Conservation (phyloP, 441 rosid species). For the Aquilaria agallochum region DNA sequence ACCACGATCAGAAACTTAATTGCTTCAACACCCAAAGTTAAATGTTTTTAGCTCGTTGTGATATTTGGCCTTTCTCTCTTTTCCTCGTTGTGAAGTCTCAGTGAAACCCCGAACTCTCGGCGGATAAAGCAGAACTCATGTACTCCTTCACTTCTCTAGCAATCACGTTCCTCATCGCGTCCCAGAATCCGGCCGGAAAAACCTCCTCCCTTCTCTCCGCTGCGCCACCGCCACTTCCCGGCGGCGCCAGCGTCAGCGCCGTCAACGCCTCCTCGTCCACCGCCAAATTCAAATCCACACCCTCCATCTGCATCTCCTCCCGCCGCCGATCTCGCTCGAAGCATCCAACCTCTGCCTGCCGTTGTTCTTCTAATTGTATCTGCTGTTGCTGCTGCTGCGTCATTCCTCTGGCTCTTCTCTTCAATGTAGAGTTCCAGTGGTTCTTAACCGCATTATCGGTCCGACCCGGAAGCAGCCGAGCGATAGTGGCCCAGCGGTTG, state of each 20-base stretch:
- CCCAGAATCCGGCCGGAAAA: slow-evolving; percentile 61
- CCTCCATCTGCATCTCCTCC: slow-evolving; percentile 6
- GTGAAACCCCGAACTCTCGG: slow-evolving; percentile 27
- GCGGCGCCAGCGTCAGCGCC: slow-evolving; percentile 62
- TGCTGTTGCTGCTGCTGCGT: slow-evolving; percentile 11
- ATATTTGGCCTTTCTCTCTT: background rate
- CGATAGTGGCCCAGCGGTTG: slow-evolving; percentile 79
- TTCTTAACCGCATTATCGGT: slow-evolving; percentile 76
- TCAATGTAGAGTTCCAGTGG: slow-evolving; percentile 74
- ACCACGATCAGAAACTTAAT: background rate
- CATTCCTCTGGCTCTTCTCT: slow-evolving; percentile 38
- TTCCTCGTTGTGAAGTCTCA: background rate
- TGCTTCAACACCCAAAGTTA: background rate
- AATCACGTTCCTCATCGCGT: slow-evolving; percentile 60
- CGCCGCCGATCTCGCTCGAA: slow-evolving; percentile 8
- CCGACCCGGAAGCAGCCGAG: slow-evolving; percentile 60
- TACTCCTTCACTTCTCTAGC: slow-evolving; percentile 68
- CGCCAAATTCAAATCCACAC: slow-evolving; percentile 6
- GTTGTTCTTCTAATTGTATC: slow-evolving; percentile 6
- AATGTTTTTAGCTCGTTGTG: too few relatives aligned
- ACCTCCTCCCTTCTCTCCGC: slow-evolving; percentile 20
- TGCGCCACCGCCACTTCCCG: slow-evolving; percentile 29
- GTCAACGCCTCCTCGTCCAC: slow-evolving; percentile 51
- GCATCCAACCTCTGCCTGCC: slow-evolving; percentile 10
- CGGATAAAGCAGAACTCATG: slow-evolving; percentile 34